Evolutionary conservation across 139 green algal species (phyloP).

Genomic region (Chloropicon primus): DNA sequence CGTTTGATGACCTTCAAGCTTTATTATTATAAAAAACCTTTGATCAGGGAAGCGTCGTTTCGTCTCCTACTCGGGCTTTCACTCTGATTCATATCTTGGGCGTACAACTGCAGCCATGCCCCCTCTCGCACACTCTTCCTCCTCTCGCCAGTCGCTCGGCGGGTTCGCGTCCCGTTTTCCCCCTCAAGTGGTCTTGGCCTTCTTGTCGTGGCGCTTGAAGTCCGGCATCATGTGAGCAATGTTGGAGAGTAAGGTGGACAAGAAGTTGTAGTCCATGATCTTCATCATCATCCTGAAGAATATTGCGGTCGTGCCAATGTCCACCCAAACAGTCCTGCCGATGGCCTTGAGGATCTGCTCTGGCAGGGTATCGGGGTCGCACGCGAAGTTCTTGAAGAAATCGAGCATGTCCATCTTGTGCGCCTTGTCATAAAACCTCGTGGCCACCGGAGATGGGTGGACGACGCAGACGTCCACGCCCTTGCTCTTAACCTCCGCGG

Average conservation of each 20-base stretch:
- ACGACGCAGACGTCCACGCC: constrained; percentile 89
- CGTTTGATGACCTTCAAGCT: too few relatives aligned
- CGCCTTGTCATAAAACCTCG: constrained; percentile 45
- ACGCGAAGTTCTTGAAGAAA: constrained; percentile 81
- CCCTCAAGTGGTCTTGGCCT: not conserved
- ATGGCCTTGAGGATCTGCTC: constrained; percentile 59
- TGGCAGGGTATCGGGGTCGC: constrained; percentile 66
- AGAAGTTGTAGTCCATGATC: constrained; percentile 54
- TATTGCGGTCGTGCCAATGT: constrained; percentile 67
- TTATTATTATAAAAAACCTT: too few relatives aligned
- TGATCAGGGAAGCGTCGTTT: too few relatives aligned
- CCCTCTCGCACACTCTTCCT: too few relatives aligned
- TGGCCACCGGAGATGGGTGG: constrained; percentile 83
- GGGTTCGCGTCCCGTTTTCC: too few relatives aligned
- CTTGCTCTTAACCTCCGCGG: constrained; percentile 60
- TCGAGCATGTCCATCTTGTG: constrained; percentile 75
- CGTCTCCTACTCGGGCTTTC: too few relatives aligned
- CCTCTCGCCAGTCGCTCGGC: too few relatives aligned
- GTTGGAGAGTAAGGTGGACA: constrained; percentile 39
- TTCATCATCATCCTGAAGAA: constrained; percentile 78
- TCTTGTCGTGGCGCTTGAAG: constrained; percentile 42
- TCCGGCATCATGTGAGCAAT: constrained; percentile 59
- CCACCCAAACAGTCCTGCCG: constrained; percentile 63
- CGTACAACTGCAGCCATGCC: too few relatives aligned
- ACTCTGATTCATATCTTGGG: too few relatives aligned